Evolutionary conservation across 202 grass and related monocot species (phyloP).

Genomic region (Schoenoplectus triqueter): DNA sequence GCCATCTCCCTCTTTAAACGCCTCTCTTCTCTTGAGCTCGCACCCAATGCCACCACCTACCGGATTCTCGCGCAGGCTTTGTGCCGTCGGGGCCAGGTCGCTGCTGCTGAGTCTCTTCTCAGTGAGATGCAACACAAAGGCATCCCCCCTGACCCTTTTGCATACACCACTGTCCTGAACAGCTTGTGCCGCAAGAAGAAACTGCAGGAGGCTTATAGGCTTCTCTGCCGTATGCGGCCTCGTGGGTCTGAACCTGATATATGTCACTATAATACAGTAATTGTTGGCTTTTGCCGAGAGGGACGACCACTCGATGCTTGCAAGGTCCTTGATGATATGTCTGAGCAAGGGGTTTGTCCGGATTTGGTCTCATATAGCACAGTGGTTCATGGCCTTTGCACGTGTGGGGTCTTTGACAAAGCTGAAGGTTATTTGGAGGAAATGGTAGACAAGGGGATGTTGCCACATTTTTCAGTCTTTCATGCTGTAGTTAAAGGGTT

Average conservation of each 20-base stretch:
- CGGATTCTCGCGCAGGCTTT: slow-evolving; percentile 63
- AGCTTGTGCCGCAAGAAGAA: slow-evolving; percentile 77
- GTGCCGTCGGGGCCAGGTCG: slow-evolving; percentile 68
- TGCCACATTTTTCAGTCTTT: slow-evolving; percentile 74
- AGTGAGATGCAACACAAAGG: slow-evolving; percentile 89
- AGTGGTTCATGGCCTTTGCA: slow-evolving; percentile 64
- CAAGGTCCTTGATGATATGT: slow-evolving; percentile 85
- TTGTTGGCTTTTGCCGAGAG: slow-evolving; percentile 72
- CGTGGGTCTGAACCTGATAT: slow-evolving; percentile 68
- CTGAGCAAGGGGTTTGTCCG: slow-evolving; percentile 45
- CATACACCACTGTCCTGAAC: slow-evolving; percentile 78
- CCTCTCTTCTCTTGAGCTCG: slow-evolving; percentile 54
- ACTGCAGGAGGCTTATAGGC: slow-evolving; percentile 69
- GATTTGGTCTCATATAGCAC: slow-evolving; percentile 61
- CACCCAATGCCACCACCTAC: slow-evolving; percentile 69
- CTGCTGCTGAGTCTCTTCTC: slow-evolving; percentile 58
- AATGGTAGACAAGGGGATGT: slow-evolving; percentile 57
- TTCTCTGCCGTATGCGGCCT: slow-evolving; percentile 79
- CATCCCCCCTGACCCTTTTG: slow-evolving; percentile 55
- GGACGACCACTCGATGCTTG: slow-evolving; percentile 72
- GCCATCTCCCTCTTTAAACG: slow-evolving; percentile 75
- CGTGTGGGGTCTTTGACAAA: slow-evolving; percentile 53
- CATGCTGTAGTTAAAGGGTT: slow-evolving; percentile 75
- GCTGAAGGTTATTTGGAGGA: slow-evolving; percentile 57
- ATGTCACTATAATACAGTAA: slow-evolving; percentile 81